These are phyloP conservation scores for Metschnikowia reukaufii DNA, from an alignment of 805 yeast genomes.

Conservation along the genomic window DNA sequence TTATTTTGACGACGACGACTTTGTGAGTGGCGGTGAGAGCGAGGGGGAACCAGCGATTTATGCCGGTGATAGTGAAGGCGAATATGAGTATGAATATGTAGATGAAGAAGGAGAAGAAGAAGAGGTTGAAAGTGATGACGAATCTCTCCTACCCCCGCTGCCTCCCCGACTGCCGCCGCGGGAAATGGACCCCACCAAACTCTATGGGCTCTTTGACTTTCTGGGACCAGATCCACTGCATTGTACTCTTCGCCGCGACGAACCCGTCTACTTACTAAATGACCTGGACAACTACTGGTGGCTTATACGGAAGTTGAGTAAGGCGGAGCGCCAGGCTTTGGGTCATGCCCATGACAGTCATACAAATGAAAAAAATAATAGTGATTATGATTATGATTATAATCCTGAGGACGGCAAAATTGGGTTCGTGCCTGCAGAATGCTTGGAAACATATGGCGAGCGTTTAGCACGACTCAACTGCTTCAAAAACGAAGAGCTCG, in stretches of 20 bases:
- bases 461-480: conserved; percentile 89
- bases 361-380: conserved; percentile 10
- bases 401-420: conserved; percentile 62
- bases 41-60: conserved; percentile 11
- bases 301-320: conserved; percentile 60
- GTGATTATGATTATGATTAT: conserved; percentile 12
- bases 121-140: conserved; percentile 40
- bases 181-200: conserved; percentile 76
- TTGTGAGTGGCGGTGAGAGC: conserved; percentile 14
- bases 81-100: conserved; percentile 17
- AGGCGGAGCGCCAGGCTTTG: conserved; percentile 27
- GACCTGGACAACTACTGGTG: conserved; percentile 97
- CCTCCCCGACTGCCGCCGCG: conserved; percentile 80
- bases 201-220: conserved; percentile 86
- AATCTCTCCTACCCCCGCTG: conserved; percentile 49
- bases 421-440: conserved; percentile 97
- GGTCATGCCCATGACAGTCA: conserved; percentile 14
- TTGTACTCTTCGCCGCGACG: conserved; percentile 75
- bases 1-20: conserved; percentile 9
- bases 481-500: conserved; percentile 81
- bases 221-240: conserved; percentile 93
- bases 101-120: conserved; percentile 36
- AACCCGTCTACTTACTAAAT: conserved; percentile 75
- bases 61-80: conserved; percentile 31
- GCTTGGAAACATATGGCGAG: conserved; percentile 88